These are phyloP conservation scores for Leccinum broughii DNA, from an alignment of 768 basidiomycete genomes.

Conservation along the genomic window DNA sequence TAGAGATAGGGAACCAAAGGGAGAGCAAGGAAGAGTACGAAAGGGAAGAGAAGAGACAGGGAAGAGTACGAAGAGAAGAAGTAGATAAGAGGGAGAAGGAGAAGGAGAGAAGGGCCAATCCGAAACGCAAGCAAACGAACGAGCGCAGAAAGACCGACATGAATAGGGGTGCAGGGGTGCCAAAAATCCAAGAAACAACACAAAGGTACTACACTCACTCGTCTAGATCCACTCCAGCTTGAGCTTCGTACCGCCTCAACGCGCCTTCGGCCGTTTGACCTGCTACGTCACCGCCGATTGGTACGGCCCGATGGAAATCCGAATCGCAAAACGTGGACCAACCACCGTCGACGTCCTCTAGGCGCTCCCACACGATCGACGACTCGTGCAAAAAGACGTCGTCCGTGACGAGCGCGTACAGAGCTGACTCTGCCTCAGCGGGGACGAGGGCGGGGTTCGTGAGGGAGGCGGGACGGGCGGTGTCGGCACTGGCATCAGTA, in stretches of 20 bases:
- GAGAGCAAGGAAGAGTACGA: background rate
- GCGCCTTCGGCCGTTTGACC: conserved; percentile 53
- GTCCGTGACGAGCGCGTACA: conserved; percentile 87
- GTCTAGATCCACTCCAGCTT: conserved; percentile 49
- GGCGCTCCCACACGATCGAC: conserved; percentile 85
- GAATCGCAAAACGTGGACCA: conserved; percentile 74
- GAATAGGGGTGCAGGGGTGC: background rate
- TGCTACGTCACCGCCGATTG: conserved; percentile 80
- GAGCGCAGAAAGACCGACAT: background rate
- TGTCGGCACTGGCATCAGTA: background rate
- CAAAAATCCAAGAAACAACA: conserved; percentile 27
- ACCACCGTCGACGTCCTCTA: conserved; percentile 85
- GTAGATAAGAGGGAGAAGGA: background rate
- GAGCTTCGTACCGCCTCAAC: background rate
- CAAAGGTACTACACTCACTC: conserved; percentile 49
- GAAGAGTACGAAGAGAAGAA: background rate
- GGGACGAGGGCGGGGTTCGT: conserved; percentile 11
- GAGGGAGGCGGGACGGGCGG: background rate
- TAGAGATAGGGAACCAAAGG: background rate
- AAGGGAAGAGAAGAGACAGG: background rate
- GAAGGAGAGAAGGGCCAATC: background rate
- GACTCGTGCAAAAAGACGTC: conserved; percentile 75
- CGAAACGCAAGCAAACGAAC: background rate
- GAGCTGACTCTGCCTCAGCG: conserved; percentile 35
- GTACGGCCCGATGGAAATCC: conserved; percentile 59